These are phyloP conservation scores for Mycena belliarum DNA, from an alignment of 768 basidiomycete species.

Conservation along the genomic window DNA sequence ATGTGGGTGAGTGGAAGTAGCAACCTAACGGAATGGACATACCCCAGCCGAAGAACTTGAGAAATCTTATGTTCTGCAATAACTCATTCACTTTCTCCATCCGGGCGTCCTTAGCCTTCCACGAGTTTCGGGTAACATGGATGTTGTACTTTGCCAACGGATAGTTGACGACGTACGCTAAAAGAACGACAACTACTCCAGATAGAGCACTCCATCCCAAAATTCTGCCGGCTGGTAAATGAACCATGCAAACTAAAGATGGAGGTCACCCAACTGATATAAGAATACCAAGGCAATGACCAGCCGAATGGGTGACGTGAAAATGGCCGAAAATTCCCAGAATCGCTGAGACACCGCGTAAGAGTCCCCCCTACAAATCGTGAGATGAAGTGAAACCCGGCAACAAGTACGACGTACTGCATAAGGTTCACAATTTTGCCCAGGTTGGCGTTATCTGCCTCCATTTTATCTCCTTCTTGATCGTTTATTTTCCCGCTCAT, in stretches of 20 bases:
- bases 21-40: slow-evolving; percentile 3
- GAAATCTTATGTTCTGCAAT: slow-evolving; percentile 70
- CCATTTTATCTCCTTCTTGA: slow-evolving; percentile 36
- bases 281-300: slow-evolving; percentile 70
- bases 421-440: slow-evolving; percentile 75
- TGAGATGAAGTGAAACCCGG: slow-evolving; percentile 4
- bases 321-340: slow-evolving; percentile 71
- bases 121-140: slow-evolving; percentile 57
- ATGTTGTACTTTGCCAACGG: slow-evolving; percentile 69
- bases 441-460: slow-evolving; percentile 53
- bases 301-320: slow-evolving; percentile 62
- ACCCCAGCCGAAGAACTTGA: slow-evolving; percentile 83
- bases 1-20: slow-evolving; percentile 4
- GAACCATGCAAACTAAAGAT: background rate
- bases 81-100: slow-evolving; percentile 78
- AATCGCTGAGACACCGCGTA: slow-evolving; percentile 72
- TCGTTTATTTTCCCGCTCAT: slow-evolving; percentile 46
- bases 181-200: slow-evolving; percentile 63
- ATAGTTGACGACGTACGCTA: slow-evolving; percentile 65
- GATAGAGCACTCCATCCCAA: slow-evolving; percentile 79
- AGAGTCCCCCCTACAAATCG: slow-evolving; percentile 55
- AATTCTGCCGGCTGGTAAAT: slow-evolving; percentile 41
- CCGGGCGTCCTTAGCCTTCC: slow-evolving; percentile 65
- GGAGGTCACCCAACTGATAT: slow-evolving; percentile 59
- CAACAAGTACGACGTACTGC: slow-evolving; percentile 50